Evolutionary conservation across 106 monocot species (phyloP), one percentile per base, ranked within the genome.

Genomic region (Triglochin maritima): DNA sequence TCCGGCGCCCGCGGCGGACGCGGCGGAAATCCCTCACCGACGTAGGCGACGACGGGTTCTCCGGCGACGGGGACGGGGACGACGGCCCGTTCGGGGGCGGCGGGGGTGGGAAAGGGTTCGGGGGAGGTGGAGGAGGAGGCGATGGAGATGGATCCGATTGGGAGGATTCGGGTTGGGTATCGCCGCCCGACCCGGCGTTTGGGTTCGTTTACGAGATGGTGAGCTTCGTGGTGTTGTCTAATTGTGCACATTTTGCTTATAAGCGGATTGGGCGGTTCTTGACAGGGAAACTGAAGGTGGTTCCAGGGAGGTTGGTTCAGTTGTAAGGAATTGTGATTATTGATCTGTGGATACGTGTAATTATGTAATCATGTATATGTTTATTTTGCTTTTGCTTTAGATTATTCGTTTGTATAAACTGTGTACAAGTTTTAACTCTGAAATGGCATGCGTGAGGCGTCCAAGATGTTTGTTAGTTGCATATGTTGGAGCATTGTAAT

Each of bases 201-300:
- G 83, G 79, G 69, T 79, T 85, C 11, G 71, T 92, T 5, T 88
- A 87, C 59, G 77, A 79, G 69, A 58, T 88, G 58, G 47, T 88
- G 45, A 79, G 84, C 44, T 85, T 80, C 81, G 68, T 78, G 10
- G 82, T 79, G 10, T 83, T 92, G 54, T 92, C 85, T 29, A 85
- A 83, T 68, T 87, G 87, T 74, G 60, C 79, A 12, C 82, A 81
- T 50, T 87, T 85, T 47, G 85, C 85, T 8, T 78, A 76, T 7
- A 83, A 79, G 76, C 87, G 69, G 77, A 12, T 87, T 45, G 71
- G 76, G 57, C 64, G 77, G 53, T 58, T 92, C 17, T 47, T 92
- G 47, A 67, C 72, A 9, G 76, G 63, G 42, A 78, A 78, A 63
- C 80, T 51, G 57, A 82, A 80, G 78, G 66, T 72, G 65, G 46